Evolutionary conservation across 1,284 basidiomycete genomes (phyloP).

Genomic region (Irpex lacteus): DNA sequence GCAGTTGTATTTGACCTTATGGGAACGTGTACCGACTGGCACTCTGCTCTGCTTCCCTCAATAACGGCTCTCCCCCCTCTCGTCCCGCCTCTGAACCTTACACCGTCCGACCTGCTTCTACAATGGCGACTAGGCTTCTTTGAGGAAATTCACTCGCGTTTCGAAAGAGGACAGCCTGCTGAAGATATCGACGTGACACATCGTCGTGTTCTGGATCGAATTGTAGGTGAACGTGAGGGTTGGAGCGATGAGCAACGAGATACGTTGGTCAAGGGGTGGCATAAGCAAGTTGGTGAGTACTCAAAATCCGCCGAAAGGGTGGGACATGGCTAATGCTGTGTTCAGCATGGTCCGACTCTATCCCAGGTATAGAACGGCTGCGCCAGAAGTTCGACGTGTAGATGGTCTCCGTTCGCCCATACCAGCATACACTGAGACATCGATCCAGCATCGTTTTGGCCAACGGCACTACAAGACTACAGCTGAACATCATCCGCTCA

Average conservation of each 20-base stretch:
- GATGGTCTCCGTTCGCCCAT: neutral
- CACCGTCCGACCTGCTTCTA: neutral
- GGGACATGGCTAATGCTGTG: neutral
- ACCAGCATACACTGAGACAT: neutral
- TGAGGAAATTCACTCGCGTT: neutral
- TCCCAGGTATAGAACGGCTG: neutral
- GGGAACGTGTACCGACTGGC: constrained; percentile 1
- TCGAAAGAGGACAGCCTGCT: neutral
- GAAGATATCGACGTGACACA: neutral
- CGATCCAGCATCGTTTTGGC: neutral
- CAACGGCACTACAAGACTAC: neutral
- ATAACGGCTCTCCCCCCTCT: neutral
- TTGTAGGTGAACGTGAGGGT: neutral
- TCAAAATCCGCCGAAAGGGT: neutral
- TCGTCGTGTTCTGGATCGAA: neutral
- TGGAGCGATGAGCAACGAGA: neutral
- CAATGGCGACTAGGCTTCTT: neutral
- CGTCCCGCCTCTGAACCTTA: neutral
- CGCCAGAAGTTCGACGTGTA: neutral
- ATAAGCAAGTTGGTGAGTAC: neutral
- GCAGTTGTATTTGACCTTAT: neutral
- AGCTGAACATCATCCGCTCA: neutral
- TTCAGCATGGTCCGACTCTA: neutral
- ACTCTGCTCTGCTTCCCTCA: neutral
- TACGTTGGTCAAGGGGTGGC: neutral